Percentiles rank a stretch among this genome's conserved stretches.
Evolutionary conservation across 2,329 filamentous ascomycete genomes (phyloP).

Genomic region (Diaporthe sp.): DNA sequence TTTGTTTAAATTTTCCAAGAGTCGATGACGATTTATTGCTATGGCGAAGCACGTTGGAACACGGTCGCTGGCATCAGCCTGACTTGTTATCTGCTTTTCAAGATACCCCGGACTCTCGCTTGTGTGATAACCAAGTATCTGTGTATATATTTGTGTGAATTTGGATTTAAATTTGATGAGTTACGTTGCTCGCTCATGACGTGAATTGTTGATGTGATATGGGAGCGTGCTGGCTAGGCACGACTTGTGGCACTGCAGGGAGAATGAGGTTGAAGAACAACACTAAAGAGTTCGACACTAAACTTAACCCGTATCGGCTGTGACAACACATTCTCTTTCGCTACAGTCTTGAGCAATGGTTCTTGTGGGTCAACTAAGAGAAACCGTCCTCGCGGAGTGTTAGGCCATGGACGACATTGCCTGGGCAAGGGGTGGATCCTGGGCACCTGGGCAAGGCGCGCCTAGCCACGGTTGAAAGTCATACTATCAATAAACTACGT

Average conservation of each 20-base stretch:
- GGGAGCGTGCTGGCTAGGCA: neutral
- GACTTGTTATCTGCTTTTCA: neutral
- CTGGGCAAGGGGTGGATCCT: neutral
- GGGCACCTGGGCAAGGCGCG: neutral
- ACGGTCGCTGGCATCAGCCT: neutral
- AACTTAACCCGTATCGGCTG: neutral
- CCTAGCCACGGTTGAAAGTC: neutral
- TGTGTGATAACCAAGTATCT: neutral
- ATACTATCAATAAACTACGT: neutral
- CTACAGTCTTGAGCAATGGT: neutral
- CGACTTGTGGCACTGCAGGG: neutral
- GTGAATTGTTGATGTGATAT: neutral
- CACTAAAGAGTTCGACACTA: neutral
- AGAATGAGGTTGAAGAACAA: neutral
- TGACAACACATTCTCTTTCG: neutral
- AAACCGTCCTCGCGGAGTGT: neutral
- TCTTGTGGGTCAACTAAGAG: neutral
- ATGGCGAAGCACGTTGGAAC: neutral
- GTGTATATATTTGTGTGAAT: neutral
- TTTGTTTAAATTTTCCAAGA: neutral
- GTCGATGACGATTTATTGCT: neutral
- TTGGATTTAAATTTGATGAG: neutral
- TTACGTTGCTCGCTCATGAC: neutral
- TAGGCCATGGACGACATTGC: neutral
- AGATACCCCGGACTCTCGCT: conserved; percentile 34